phyloP scores from a whole-genome alignment of 192 early-diverging fungal genomes.

The Rhizoclosmatium sp. region DNA sequence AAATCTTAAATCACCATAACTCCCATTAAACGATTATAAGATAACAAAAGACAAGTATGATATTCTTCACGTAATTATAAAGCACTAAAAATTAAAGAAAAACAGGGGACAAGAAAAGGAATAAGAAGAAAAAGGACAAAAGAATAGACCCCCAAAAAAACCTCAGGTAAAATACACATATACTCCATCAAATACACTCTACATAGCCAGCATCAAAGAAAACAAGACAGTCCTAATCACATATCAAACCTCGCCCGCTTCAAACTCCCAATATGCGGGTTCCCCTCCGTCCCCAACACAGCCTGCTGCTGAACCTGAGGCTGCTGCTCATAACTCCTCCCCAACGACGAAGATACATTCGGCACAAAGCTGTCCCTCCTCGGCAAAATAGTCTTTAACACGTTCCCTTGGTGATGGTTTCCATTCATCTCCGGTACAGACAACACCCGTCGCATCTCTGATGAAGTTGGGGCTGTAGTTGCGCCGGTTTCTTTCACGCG shows the following conservation, averaged over 20 bases:
- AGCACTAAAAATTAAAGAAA: neutral
- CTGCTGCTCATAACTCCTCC: neutral
- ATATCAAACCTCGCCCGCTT: constrained; percentile 29
- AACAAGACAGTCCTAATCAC: neutral
- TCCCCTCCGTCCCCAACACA: neutral
- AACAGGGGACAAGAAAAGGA: neutral
- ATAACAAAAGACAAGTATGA: no score
- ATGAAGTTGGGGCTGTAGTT: neutral
- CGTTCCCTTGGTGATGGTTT: neutral
- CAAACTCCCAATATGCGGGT: neutral
- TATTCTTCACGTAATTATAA: neutral
- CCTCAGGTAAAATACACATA: no score
- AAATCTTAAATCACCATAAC: no score
- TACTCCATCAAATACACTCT: neutral
- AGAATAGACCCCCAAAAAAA: no score
- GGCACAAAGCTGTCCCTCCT: neutral
- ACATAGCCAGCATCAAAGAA: neutral
- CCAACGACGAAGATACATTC: neutral
- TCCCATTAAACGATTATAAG: no score
- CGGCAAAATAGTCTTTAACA: neutral
- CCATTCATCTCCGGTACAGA: constrained; percentile 16
- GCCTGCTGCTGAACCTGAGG: neutral
- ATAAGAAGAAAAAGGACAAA: no score
- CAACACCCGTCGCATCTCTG: constrained; percentile 3
- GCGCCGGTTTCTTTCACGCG: constrained; percentile 12